A percentile compares a stretch with the other conserved stretches of the same genome.
Evolutionary conservation across 371 early-diverging fungal genomes (phyloP).

Genomic region (Zopfochytrium polystomum): DNA sequence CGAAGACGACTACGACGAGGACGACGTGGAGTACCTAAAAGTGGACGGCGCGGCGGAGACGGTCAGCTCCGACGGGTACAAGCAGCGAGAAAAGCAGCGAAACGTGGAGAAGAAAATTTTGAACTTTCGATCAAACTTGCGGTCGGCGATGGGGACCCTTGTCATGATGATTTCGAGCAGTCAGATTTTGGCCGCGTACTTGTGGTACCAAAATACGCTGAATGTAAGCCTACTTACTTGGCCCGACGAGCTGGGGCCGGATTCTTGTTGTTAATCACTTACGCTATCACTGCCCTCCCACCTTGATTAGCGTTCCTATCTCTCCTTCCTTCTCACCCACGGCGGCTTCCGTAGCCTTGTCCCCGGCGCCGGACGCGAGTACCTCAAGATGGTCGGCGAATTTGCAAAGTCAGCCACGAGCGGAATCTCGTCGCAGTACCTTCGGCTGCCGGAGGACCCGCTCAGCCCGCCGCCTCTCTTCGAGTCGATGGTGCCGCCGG

Average conservation of each 20-base stretch:
- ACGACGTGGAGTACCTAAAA: too few species aligned
- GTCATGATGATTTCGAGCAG: constrained; percentile 68
- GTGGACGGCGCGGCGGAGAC: too few species aligned
- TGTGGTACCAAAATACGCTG: too few species aligned
- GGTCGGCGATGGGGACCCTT: constrained; percentile 54
- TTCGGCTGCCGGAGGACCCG: constrained; percentile 3
- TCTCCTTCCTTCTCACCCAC: constrained; percentile 64
- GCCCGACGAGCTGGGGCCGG: constrained; percentile 31
- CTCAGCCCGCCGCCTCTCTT: constrained; percentile 21
- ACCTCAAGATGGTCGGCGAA: constrained; percentile 21
- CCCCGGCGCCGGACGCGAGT: constrained; percentile 20
- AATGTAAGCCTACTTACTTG: constrained; percentile 60
- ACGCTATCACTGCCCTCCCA: neutral
- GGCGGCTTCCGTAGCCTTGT: constrained; percentile 46
- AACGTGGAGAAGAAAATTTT: constrained; percentile 17
- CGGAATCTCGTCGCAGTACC: constrained; percentile 15
- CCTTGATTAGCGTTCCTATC: constrained; percentile 50
- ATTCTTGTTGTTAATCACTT: neutral
- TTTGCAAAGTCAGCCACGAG: constrained; percentile 10
- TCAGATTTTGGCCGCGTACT: constrained; percentile 62
- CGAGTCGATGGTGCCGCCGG: constrained; percentile 20
- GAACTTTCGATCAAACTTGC: constrained; percentile 48
- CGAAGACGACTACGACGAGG: neutral
- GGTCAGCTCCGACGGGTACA: neutral
- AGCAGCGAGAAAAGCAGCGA: constrained; percentile 14